A percentile compares a stretch with the other conserved stretches of the same genome.
Evolutionary conservation across 192 early-diverging fungal species (phyloP).

Genomic region (Mortierella antarctica): DNA sequence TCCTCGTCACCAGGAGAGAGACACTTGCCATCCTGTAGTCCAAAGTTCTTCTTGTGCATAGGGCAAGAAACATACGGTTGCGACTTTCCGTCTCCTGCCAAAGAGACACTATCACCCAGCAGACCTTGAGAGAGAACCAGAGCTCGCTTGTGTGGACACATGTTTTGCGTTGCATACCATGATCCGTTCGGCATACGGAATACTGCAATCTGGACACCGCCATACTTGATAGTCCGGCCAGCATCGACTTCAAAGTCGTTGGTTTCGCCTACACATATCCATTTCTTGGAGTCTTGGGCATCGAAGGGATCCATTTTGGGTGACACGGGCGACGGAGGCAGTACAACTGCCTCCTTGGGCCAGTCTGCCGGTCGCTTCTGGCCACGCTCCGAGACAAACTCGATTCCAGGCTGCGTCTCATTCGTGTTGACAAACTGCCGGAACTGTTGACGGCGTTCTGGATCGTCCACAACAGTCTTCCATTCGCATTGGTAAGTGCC

Average conservation of each 20-base stretch:
- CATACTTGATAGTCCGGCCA: constrained; percentile 65
- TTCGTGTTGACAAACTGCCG: constrained; percentile 72
- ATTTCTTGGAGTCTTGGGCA: constrained; percentile 19
- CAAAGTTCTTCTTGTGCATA: constrained; percentile 74
- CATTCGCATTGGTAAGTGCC: constrained; percentile 73
- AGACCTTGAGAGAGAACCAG: constrained; percentile 72
- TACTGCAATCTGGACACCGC: constrained; percentile 73
- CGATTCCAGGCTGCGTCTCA: constrained; percentile 60
- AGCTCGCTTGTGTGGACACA: constrained; percentile 82
- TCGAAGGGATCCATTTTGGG: constrained; percentile 25
- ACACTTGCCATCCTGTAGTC: constrained; percentile 64
- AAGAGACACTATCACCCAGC: constrained; percentile 57
- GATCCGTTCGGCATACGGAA: constrained; percentile 59
- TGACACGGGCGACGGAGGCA: constrained; percentile 23
- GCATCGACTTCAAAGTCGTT: constrained; percentile 58
- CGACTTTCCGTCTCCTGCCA: constrained; percentile 16
- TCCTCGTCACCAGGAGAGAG: constrained; percentile 54
- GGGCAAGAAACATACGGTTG: constrained; percentile 73
- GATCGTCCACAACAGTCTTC: constrained; percentile 70
- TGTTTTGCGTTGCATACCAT: constrained; percentile 80
- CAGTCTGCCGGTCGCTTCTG: constrained; percentile 72
- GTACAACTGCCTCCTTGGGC: constrained; percentile 52
- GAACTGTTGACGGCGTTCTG: constrained; percentile 62
- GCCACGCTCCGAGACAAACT: constrained; percentile 70
- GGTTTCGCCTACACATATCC: constrained; percentile 51